Conservation (phyloP, 2,329 filamentous ascomycete species). For the Scedosporium apiospermum region DNA sequence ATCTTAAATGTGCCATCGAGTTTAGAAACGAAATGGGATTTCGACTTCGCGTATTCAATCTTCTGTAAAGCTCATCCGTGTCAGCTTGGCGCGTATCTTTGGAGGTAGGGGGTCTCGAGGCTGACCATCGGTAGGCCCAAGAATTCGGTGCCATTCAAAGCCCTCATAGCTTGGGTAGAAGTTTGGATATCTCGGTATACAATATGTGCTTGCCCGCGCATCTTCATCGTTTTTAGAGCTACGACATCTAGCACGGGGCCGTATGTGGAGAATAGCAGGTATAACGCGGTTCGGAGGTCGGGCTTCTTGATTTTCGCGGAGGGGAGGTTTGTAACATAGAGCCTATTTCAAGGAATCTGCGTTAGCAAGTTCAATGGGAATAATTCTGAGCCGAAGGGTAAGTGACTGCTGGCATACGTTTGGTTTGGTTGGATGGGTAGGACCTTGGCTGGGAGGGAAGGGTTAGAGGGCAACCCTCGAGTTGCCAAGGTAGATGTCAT, state of each 20-base stretch:
- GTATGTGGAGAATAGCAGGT: constrained; percentile 90
- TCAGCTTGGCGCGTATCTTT: constrained; percentile 10
- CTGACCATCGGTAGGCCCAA: constrained; percentile 74
- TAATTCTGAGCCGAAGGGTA: background rate
- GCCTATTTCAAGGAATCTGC: constrained; percentile 34
- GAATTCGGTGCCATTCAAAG: constrained; percentile 76
- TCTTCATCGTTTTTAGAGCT: constrained; percentile 77
- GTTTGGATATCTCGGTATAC: constrained; percentile 83
- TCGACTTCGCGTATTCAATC: constrained; percentile 84
- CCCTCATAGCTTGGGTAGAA: constrained; percentile 89
- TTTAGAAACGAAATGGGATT: constrained; percentile 81
- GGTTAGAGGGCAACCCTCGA: constrained; percentile 29
- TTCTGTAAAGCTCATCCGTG: constrained; percentile 41
- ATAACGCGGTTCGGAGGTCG: constrained; percentile 78
- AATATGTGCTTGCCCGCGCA: constrained; percentile 93
- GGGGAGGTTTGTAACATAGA: constrained; percentile 80
- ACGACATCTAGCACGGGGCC: constrained; percentile 88
- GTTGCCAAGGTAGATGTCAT: constrained; percentile 19
- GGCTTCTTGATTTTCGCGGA: constrained; percentile 84
- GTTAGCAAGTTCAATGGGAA: background rate
- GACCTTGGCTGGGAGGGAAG: constrained; percentile 38
- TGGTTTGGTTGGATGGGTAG: constrained; percentile 59
- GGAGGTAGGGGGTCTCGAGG: background rate
- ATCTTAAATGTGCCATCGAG: constrained; percentile 83
- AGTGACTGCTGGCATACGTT: constrained; percentile 45